A percentile compares a stretch with the other conserved stretches of the same genome.
Evolutionary conservation across 768 basidiomycete genomes (phyloP).

Genomic region (Pleurotus tuber-regium): DNA sequence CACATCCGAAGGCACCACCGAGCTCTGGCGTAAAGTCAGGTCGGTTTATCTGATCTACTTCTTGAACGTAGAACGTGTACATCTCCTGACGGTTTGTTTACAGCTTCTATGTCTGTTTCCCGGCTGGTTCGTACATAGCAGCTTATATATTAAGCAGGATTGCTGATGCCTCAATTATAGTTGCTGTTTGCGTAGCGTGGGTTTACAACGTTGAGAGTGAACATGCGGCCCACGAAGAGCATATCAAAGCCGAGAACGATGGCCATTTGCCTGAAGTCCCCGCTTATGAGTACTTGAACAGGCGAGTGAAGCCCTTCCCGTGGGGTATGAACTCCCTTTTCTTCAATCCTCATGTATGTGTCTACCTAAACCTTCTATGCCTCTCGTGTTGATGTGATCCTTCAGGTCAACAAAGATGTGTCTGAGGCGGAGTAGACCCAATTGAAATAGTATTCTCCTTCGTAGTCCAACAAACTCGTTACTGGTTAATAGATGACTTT

Average conservation of each 20-base stretch:
- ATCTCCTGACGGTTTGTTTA: constrained; percentile 18
- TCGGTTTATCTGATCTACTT: constrained; percentile 24
- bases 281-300: constrained; percentile 76
- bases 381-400: constrained; percentile 5
- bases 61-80: constrained; percentile 13
- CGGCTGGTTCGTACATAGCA: constrained; percentile 55
- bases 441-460: constrained; percentile 1
- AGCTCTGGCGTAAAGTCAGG: constrained; percentile 90
- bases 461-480: neutral
- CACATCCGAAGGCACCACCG: constrained; percentile 55
- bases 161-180: constrained; percentile 22
- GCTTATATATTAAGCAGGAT: constrained; percentile 13
- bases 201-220: constrained; percentile 57
- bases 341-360: constrained; percentile 69
- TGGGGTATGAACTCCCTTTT: constrained; percentile 86
- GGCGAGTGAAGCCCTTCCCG: constrained; percentile 74
- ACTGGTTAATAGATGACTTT: neutral
- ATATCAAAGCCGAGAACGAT: constrained; percentile 68
- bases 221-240: constrained; percentile 70
- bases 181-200: constrained; percentile 50
- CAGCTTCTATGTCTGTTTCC: constrained; percentile 75
- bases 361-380: neutral
- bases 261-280: constrained; percentile 71
- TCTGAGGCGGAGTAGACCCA: constrained; percentile 22
- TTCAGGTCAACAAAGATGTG: constrained; percentile 68